Evolutionary conservation across 2,329 filamentous ascomycete genomes (phyloP).

Genomic region (Stagonosporopsis rhizophila): DNA sequence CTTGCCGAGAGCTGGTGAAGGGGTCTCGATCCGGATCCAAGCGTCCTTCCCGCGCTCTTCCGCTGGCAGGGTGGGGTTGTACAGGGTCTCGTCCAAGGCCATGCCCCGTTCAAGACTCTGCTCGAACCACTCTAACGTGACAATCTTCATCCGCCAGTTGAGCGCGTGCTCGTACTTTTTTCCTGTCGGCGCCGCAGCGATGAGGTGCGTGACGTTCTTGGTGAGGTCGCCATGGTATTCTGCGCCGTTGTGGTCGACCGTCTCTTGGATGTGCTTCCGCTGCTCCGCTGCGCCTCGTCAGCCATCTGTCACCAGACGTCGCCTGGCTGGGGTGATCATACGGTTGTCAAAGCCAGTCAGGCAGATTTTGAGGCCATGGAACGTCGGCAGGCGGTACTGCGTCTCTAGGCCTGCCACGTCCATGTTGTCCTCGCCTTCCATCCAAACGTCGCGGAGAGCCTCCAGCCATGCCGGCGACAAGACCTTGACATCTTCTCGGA

Average conservation of each 20-base stretch:
- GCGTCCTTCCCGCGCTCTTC: slow-evolving; percentile 79
- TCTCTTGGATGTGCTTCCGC: slow-evolving; percentile 73
- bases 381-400: slow-evolving; percentile 68
- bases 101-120: slow-evolving; percentile 86
- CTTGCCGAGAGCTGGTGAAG: slow-evolving; percentile 52
- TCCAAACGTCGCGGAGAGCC: slow-evolving; percentile 80
- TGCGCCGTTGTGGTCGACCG: slow-evolving; percentile 75
- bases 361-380: slow-evolving; percentile 69
- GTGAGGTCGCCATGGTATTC: slow-evolving; percentile 87
- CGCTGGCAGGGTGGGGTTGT: slow-evolving; percentile 74
- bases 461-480: slow-evolving; percentile 86
- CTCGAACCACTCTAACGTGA: slow-evolving; percentile 83
- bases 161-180: slow-evolving; percentile 91
- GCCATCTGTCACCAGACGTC: slow-evolving; percentile 13
- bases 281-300: slow-evolving; percentile 62
- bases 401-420: slow-evolving; percentile 74
- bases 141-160: slow-evolving; percentile 79
- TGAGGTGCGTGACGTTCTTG: slow-evolving; percentile 83
- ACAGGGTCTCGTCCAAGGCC: slow-evolving; percentile 86
- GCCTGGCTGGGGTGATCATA: slow-evolving; percentile 38
- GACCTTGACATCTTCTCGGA: slow-evolving; percentile 83
- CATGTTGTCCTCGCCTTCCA: slow-evolving; percentile 75
- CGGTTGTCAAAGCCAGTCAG: slow-evolving; percentile 74
- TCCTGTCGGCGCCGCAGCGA: slow-evolving; percentile 78
- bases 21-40: slow-evolving; percentile 62